Base-by-base conservation (phyloP, 75 land plant species). In the Ceratopteris richardii region DNA sequence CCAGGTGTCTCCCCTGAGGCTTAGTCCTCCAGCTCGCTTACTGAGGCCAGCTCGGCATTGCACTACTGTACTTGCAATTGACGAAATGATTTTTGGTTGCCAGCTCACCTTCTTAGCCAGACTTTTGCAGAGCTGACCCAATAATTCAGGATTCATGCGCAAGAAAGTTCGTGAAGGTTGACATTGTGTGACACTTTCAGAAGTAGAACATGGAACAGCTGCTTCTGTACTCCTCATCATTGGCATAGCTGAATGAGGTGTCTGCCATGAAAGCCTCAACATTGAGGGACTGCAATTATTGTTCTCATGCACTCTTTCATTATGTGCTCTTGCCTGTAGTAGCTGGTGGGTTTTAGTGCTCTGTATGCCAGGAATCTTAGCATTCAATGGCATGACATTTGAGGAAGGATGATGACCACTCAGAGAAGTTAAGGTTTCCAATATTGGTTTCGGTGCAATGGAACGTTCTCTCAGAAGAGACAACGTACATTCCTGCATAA, bases 71-170 rank as follows among this genome's bases (percentile, higher is more conserved):
- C 82, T 51, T 4, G 91, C 77, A 24, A 89, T 77, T 0, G 79
- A 56, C 0, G 78, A 56, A 12, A 83, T 80, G 9, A 96, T 96
- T 13, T 79, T 85, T 0, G 54, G 64, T 64, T 94, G 98, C 98
- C 96, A 94, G 39, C 74, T 62, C 7, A 90, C 96, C 59, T 66
- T 79, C 56, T 86, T 74, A 20, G 37, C 28, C 5, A 94, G 72
- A 27, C 85, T 83, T 57, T 85, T 86, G 67, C 66, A 73, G 16
- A 93, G 82, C 17, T 55, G 76, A 66, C 83, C 85, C 65, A 76
- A 64, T 0, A 65, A 62, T 54, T 81, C 83, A n/a, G 66, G 59
- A 54, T 84, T 83, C 29, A 66, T 36, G 42, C 65, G 77, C 57
- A 68, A 73, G 72, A 75, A 73, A 43, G 24, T 19, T 25, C 61